phyloP scores from a whole-genome alignment of 164 flowering plant genomes.

The Paratinospora sagittata region DNA sequence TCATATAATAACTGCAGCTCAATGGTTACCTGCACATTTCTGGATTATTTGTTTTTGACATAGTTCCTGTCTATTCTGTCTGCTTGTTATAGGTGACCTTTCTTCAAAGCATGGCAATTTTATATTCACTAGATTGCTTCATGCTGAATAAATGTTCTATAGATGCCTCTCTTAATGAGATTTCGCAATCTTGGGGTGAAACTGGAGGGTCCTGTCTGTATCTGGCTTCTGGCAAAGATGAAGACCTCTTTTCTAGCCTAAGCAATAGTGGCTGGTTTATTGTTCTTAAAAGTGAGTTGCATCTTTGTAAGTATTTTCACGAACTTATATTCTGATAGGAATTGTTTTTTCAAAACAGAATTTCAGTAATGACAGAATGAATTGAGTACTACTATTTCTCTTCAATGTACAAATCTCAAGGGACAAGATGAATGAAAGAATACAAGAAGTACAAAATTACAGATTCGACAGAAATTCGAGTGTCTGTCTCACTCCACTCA shows the following conservation, averaged over 20 bases:
- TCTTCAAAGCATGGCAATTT: slow-evolving; percentile 29
- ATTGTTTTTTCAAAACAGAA: too few relatives aligned
- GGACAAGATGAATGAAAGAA: too few relatives aligned
- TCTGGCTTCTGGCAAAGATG: slow-evolving; percentile 33
- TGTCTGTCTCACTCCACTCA: too few relatives aligned
- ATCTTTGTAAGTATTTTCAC: background rate
- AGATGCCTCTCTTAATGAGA: slow-evolving; percentile 26
- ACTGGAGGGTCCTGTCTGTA: slow-evolving; percentile 34
- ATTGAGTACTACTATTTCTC: too few relatives aligned
- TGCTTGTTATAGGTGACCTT: slow-evolving; percentile 32
- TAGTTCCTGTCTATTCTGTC: slow-evolving; percentile 5
- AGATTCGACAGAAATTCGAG: too few relatives aligned
- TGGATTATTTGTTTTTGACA: background rate
- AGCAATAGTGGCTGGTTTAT: slow-evolving; percentile 30
- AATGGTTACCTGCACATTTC: background rate
- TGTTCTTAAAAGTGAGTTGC: slow-evolving; percentile 40
- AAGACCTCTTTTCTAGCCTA: slow-evolving; percentile 24
- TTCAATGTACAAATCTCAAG: too few relatives aligned
- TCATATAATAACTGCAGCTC: background rate
- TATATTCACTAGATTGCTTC: slow-evolving; percentile 39
- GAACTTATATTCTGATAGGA: too few relatives aligned
- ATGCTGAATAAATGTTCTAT: slow-evolving; percentile 27
- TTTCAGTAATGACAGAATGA: too few relatives aligned
- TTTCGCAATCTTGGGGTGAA: slow-evolving; percentile 36
- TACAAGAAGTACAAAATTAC: too few relatives aligned